Percentiles rank a stretch among this genome's conserved stretches.
Conservation (phyloP, 352 stramenopile species). For the Phytophthora constricta region DNA sequence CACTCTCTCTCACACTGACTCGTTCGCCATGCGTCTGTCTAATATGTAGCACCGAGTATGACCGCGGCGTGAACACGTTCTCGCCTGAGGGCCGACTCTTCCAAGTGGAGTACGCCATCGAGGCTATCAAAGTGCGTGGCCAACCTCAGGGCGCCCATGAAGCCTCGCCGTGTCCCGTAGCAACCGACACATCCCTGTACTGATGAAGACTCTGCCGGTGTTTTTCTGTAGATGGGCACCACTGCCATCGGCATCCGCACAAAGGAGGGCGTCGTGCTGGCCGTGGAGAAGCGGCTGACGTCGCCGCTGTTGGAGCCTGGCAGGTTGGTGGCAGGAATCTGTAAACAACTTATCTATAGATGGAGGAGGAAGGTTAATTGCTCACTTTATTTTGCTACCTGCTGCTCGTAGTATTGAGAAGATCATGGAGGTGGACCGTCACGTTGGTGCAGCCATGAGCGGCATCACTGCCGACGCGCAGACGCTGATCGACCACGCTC, state of each 20-base stretch:
- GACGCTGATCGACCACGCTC: constrained; percentile 99
- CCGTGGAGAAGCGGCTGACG: constrained; percentile 98
- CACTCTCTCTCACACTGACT: background rate
- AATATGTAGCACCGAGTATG: constrained; percentile 95
- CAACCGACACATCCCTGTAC: background rate
- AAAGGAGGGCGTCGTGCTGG: constrained; percentile 97
- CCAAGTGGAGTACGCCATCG: constrained; percentile 99
- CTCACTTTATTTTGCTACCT: constrained; percentile 5
- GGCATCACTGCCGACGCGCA: constrained; percentile 98
- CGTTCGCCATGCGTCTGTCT: background rate
- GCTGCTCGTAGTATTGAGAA: constrained; percentile 97
- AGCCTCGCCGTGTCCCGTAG: too few relatives aligned
- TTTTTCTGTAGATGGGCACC: constrained; percentile 91
- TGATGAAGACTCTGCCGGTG: background rate
- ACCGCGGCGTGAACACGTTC: constrained; percentile 99
- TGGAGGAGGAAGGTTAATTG: background rate
- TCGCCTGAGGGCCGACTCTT: constrained; percentile 99
- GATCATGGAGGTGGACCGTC: constrained; percentile 99
- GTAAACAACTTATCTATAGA: too few relatives aligned
- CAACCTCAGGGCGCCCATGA: background rate
- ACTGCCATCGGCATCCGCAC: constrained; percentile 98
- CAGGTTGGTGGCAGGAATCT: too few relatives aligned
- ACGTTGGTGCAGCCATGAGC: constrained; percentile 98
- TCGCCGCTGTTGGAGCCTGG: constrained; percentile 95
- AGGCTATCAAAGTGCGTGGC: constrained; percentile 94